A percentile compares a stretch with the other conserved stretches of the same genome.
These are phyloP conservation scores for Penicillium vulpinum DNA, from an alignment of 2,329 filamentous ascomycete genomes.

Conservation along the genomic window DNA sequence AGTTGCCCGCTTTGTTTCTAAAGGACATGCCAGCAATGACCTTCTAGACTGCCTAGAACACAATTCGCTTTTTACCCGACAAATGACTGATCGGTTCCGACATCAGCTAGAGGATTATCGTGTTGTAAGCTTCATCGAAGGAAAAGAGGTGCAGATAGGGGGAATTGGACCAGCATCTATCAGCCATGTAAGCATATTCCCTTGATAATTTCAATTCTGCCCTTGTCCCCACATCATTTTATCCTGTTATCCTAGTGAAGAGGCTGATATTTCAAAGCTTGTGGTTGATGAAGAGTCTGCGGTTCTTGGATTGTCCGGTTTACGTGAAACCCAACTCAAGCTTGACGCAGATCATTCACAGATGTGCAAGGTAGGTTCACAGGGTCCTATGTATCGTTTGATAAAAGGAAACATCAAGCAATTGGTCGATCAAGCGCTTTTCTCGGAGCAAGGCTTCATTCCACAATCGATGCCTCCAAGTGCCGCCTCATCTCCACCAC, in stretches of 20 bases:
- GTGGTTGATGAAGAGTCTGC: conserved; percentile 40
- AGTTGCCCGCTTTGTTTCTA: conserved; percentile 34
- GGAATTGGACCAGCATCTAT: conserved; percentile 32
- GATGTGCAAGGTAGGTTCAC: conserved; percentile 35
- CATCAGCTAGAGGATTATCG: conserved; percentile 38
- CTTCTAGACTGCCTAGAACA: conserved; percentile 31
- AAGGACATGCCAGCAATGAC: conserved; percentile 34
- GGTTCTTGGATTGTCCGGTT: conserved; percentile 34
- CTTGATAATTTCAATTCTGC: background rate
- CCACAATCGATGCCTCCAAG: conserved; percentile 22
- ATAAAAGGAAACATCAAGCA: conserved; percentile 38
- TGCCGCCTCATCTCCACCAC: conserved; percentile 17
- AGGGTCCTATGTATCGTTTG: conserved; percentile 33
- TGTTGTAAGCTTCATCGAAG: conserved; percentile 38
- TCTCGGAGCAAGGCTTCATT: conserved; percentile 33
- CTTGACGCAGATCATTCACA: conserved; percentile 39
- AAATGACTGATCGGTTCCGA: conserved; percentile 35
- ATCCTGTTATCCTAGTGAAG: too few species aligned
- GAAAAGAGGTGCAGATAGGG: conserved; percentile 32
- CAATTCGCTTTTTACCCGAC: conserved; percentile 33
- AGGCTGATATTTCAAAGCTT: conserved; percentile 24
- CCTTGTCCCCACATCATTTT: accelerated
- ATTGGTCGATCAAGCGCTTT: conserved; percentile 32
- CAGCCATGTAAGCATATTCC: conserved; percentile 31
- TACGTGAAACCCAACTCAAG: conserved; percentile 38